Evolutionary conservation across 106 monocot species (phyloP).

Genomic region (Dioscorea zingiberensis): DNA sequence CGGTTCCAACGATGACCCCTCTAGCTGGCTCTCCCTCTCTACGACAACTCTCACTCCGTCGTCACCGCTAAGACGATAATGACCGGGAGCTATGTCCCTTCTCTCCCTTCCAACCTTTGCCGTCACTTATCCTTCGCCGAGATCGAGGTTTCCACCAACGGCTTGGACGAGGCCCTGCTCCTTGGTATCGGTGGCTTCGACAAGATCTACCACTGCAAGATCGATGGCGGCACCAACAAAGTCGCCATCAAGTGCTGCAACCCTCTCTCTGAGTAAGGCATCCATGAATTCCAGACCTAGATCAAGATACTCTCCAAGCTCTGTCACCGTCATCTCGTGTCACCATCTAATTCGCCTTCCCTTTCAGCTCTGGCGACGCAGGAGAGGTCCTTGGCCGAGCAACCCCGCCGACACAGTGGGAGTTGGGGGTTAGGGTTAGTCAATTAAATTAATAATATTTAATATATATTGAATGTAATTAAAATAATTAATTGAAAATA

Average conservation of each 20-base stretch:
- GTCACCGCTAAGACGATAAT: conserved; percentile 63
- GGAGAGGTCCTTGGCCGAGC: no score
- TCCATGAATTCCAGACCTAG: conserved; percentile 78
- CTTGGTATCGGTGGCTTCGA: conserved; percentile 83
- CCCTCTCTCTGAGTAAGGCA: conserved; percentile 59
- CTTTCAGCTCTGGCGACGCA: no score
- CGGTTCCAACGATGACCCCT: conserved; percentile 28
- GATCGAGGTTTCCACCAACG: conserved; percentile 65
- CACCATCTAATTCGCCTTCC: no score
- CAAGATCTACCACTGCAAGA: conserved; percentile 56
- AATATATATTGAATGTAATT: no score
- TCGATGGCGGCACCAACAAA: conserved; percentile 38
- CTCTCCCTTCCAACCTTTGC: conserved; percentile 68
- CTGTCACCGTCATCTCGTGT: conserved; percentile 80
- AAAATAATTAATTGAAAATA: no score
- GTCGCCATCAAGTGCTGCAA: conserved; percentile 84
- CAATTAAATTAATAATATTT: no score
- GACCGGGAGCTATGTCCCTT: conserved; percentile 64
- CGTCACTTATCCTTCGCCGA: conserved; percentile 73
- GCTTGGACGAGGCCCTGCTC: conserved; percentile 66
- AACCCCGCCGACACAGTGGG: no score
- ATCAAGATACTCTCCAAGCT: conserved; percentile 92
- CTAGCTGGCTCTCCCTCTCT: conserved; percentile 58
- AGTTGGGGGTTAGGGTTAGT: no score
- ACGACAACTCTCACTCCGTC: conserved; percentile 58